Base-by-base conservation (phyloP, 2,329 filamentous ascomycete genomes). In the Phialocephala subalpina region DNA sequence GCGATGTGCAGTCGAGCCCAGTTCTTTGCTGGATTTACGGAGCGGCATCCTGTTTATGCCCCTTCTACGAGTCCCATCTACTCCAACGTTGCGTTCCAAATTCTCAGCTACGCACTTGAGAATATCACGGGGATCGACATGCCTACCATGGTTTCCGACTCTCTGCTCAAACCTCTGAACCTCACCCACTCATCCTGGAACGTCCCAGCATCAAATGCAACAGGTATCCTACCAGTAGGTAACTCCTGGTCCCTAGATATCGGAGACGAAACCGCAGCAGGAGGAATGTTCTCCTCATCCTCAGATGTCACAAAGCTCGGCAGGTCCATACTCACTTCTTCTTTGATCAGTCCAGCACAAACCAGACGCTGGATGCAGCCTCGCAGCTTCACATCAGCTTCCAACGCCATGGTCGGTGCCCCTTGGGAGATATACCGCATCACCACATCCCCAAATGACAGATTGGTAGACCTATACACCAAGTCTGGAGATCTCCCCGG, bases 401-500 rank as follows among this genome's bases (percentile, higher is more conserved):
- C 67, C 20, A 58, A 60, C 35, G 60, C 60, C 1, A 67, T 70
- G 2, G 73, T 75, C 38, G 73, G 74, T 22, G 42, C 38, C 70
- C 73, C 73, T 1, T 76, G 74, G 74, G 74, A 76, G 58, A 74
- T 76, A 27, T 60, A 64, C 29, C 75, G 25, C 76, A 79, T 81
- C 7, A 71, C 61, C 67, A 68, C 66, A 1, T 60, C 67, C 11
- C 47, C 56, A 3, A 65, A 68, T n/a, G 64, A 67, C 40, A 68
- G 67, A 25, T 57, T 75, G 3, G 70, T 77, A 8, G 77, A 80
- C 66, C 16, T 81, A 1, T 82, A 81, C 65, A 79, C 78, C 33
- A 83, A 84, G 70, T 70, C 76, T 1, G 80, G 82, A 7, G 76
- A 81, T 64, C 73, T 82, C 11, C 77, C 79, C 29, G 67, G 71